Base-by-base conservation (phyloP, 1,284 basidiomycete genomes). In the Phlebopus sp. region DNA sequence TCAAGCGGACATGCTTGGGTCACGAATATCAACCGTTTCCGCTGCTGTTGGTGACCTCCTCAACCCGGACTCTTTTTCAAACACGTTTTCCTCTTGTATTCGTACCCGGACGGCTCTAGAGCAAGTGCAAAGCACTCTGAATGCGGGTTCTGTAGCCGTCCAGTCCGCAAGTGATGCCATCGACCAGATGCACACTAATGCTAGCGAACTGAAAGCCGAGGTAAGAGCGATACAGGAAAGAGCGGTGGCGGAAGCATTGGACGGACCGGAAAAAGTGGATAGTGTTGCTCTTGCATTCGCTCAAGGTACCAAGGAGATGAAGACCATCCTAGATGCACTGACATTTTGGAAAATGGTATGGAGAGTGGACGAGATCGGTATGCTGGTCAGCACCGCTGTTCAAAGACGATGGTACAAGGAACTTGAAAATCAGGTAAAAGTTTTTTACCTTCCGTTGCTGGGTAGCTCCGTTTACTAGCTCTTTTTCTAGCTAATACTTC, bases 341-440 rank as follows among this genome's bases (percentile, higher is more conserved):
- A 78, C 75, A 8, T 90, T 85, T 81, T 84, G 84, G 76, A 78
- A 73, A 51, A 75, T 86, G 58, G 58, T 86, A 6, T 79, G 77
- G 73, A 69, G 77, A 7, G 79, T 88, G 1, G 91, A 93, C 60
- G 90, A 91, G 51, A 76, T 91, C 15, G 80, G 75, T 8, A 66
- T 70, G 30, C 74, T 82, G 25, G 66, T 93, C 8, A 71, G 68
- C 1, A 57, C 71, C 11, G 77, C 81, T 32, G 64, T 89, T 8
- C 70, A 77, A 35, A 68, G 68, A 35, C 64, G 72, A 2, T 91
- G 88, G 81, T 86, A 82, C 49, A 71, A 68, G 51, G 79, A 78
- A 4, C 71, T 92, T 10, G 84, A 91, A 60, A 71, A 75, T 52
- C 75, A 81, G 67, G 88, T 87, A 52, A 37, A 75, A 60, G 11